Evolutionary conservation across 2,329 filamentous ascomycete species (phyloP).

Genomic region (Colletotrichum lindemuthianum): DNA sequence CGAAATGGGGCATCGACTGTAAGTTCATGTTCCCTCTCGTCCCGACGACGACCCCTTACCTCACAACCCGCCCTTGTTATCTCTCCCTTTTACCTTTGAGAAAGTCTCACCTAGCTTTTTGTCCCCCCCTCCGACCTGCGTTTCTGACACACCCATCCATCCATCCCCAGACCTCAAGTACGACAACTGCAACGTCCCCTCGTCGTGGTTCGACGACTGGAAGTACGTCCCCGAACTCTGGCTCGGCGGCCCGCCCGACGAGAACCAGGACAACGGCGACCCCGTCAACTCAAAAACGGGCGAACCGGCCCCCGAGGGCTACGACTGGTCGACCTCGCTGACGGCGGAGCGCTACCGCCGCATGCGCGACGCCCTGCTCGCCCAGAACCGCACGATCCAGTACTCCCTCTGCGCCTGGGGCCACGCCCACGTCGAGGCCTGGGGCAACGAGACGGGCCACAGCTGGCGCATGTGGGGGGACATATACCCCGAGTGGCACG

Average conservation of each 20-base stretch:
- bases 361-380: slow-evolving; percentile 63
- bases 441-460: slow-evolving; percentile 60
- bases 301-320: slow-evolving; percentile 54
- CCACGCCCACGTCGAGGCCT: slow-evolving; percentile 57
- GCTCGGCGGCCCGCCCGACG: slow-evolving; percentile 44
- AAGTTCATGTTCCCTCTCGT: slow-evolving; percentile 36
- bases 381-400: slow-evolving; percentile 56
- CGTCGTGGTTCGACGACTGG: slow-evolving; percentile 49
- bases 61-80: not conserved
- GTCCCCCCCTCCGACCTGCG: too few species aligned
- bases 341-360: slow-evolving; percentile 56
- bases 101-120: not conserved
- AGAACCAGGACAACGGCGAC: slow-evolving; percentile 37
- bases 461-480: slow-evolving; percentile 58
- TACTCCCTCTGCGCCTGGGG: slow-evolving; percentile 67
- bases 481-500: slow-evolving; percentile 51
- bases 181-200: slow-evolving; percentile 62
- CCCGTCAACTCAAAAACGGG: slow-evolving; percentile 43
- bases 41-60: not conserved
- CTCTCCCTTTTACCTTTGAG: not conserved
- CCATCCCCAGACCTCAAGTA: slow-evolving; percentile 60
- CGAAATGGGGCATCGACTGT: slow-evolving; percentile 68
- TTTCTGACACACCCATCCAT: not conserved
- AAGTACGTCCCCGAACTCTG: slow-evolving; percentile 41
- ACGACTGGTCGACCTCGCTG: slow-evolving; percentile 60